phyloP scores from a whole-genome alignment of 1,284 basidiomycete genomes.

The Moesziomyces aphidis region DNA sequence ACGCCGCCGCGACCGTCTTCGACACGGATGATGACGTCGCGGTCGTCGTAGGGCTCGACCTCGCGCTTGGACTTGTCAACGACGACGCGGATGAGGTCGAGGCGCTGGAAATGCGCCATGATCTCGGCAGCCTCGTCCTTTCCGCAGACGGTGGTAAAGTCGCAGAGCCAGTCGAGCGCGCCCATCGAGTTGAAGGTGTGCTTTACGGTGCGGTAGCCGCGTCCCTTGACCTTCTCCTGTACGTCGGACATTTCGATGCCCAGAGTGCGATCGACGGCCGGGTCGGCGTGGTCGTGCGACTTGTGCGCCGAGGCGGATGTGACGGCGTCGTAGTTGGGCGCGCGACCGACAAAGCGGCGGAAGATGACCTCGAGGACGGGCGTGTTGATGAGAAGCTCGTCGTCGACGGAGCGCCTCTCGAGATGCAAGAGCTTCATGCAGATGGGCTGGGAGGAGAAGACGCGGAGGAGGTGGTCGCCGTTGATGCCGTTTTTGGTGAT shows the following conservation, averaged over 20 bases:
- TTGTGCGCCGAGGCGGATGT: conserved; percentile 4
- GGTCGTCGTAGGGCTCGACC: conserved; percentile 50
- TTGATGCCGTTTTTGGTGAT: conserved; percentile 99
- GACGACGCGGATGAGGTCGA: conserved; percentile 87
- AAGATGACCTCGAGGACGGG: conserved; percentile 94
- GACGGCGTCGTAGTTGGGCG: conserved; percentile 44
- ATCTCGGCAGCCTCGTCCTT: conserved; percentile 97
- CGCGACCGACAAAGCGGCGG: conserved; percentile 87
- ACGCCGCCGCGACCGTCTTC: conserved; percentile 53
- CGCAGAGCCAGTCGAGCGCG: conserved; percentile 95
- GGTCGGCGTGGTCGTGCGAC: conserved; percentile 10
- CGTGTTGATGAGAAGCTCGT: conserved; percentile 96
- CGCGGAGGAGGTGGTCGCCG: conserved; percentile 84
- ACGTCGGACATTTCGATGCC: conserved; percentile 73
- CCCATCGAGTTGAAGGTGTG: conserved; percentile 86
- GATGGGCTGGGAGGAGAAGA: conserved; percentile 93
- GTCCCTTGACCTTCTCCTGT: conserved; percentile 75
- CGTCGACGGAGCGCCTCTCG: conserved; percentile 89
- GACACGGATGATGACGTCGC: conserved; percentile 55
- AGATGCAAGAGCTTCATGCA: conserved; percentile 98
- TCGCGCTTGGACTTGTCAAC: conserved; percentile 69
- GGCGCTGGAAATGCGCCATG: conserved; percentile 95
- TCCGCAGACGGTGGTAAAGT: conserved; percentile 95
- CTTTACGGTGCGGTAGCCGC: conserved; percentile 80
- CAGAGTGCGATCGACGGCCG: conserved; percentile 69